Evolutionary conservation across 257 asterid species (phyloP).

Genomic region (Fraxinus excelsior): DNA sequence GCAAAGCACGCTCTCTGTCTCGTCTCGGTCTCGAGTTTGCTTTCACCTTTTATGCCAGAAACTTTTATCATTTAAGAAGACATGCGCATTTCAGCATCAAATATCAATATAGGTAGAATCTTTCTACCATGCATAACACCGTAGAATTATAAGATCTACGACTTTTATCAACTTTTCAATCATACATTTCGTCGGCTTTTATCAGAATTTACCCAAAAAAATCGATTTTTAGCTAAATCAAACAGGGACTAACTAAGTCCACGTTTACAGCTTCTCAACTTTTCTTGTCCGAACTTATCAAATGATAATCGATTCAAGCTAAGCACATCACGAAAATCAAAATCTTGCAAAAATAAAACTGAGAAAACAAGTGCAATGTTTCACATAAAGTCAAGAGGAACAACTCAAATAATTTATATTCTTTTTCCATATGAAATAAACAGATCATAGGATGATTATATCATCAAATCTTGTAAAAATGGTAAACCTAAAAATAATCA

Average conservation of each 20-base stretch:
- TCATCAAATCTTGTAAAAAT: slow-evolving; percentile 8
- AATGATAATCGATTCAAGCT: background rate
- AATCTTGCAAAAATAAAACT: background rate
- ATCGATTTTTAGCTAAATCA: too few relatives aligned
- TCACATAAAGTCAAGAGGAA: background rate
- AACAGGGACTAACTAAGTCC: too few relatives aligned
- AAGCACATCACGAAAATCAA: background rate
- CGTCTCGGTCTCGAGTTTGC: slow-evolving; percentile 1
- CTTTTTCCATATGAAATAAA: slow-evolving; percentile 16
- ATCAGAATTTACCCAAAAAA: too few relatives aligned
- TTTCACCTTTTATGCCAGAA: slow-evolving; percentile 28
- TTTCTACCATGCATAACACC: too few relatives aligned
- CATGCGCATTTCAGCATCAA: slow-evolving; percentile 40
- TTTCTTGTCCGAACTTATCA: too few relatives aligned
- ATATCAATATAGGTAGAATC: background rate
- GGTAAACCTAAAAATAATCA: background rate
- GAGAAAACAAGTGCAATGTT: background rate
- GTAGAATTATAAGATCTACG: too few relatives aligned
- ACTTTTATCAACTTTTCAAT: too few relatives aligned
- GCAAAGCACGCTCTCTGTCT: slow-evolving; percentile 8
- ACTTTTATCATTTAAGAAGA: slow-evolving; percentile 13
- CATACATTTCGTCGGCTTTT: too few relatives aligned
- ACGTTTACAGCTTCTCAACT: too few relatives aligned
- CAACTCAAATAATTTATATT: slow-evolving; percentile 6
- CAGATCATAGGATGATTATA: background rate